Conservation (phyloP, 768 basidiomycete species). For the Suillus variegatus region DNA sequence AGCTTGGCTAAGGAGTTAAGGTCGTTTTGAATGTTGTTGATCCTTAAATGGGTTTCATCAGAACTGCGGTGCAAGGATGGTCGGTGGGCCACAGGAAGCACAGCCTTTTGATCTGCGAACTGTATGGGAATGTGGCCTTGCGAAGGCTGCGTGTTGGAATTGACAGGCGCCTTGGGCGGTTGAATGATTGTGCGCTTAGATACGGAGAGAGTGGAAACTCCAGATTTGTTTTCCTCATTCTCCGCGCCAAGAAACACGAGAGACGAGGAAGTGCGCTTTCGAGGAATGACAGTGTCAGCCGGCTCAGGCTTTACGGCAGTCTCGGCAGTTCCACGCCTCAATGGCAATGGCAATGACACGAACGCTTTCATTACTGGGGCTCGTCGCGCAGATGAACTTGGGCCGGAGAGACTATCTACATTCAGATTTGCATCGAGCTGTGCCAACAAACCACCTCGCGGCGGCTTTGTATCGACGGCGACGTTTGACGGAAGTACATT, state of each 20-base stretch:
- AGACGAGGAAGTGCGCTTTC: constrained; percentile 39
- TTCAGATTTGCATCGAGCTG: constrained; percentile 10
- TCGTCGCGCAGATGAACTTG: neutral
- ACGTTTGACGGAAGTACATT: constrained; percentile 4
- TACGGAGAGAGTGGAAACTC: neutral
- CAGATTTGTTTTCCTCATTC: constrained; percentile 4
- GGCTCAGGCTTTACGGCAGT: constrained; percentile 31
- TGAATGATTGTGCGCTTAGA: constrained; percentile 29
- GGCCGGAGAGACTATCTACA: too few relatives aligned
- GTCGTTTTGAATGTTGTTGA: neutral
- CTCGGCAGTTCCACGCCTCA: constrained; percentile 7
- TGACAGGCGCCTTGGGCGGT: constrained; percentile 21
- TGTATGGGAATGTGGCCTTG: constrained; percentile 2
- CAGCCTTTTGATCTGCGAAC: neutral
- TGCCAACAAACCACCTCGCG: constrained; percentile 3
- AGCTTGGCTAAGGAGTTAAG: neutral
- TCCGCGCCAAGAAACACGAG: constrained; percentile 21
- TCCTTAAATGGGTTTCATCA: neutral
- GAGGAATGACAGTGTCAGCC: constrained; percentile 31
- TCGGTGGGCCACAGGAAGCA: neutral
- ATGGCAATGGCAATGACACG: neutral
- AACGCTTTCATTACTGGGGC: neutral
- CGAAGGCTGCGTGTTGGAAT: constrained; percentile 18
- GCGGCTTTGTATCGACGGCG: neutral
- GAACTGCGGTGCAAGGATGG: neutral